Base-by-base conservation (phyloP, 768 basidiomycete genomes). In the Glaciozyma martinii region DNA sequence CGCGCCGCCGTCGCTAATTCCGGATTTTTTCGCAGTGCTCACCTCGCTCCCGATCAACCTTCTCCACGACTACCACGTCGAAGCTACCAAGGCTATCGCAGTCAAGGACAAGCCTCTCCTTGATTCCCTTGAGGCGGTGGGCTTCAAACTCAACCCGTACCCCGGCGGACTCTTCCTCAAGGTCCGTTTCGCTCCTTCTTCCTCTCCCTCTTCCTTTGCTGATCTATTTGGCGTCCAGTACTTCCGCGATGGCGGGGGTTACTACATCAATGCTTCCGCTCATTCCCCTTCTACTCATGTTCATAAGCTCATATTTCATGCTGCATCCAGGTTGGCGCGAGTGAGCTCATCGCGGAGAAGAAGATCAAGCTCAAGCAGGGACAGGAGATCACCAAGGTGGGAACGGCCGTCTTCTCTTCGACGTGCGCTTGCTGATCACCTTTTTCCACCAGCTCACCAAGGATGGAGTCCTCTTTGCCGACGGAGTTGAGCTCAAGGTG, bases 281-380 rank as follows among this genome's bases (percentile, higher is more conserved):
- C 6, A 8, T 18, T 12, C 18, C 32, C 9, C 50, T 23, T 25
- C 50, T 23, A 23, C 42, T 43, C 50, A 27, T 19, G 25, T 4
- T 29, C 7, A 29, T 18, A 23, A 27, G 50, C 23, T 29, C n/a
- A 29, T 7, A 10, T 54, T n/a, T n/a, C n/a, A n/a, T n/a, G n/a
- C n/a, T n/a, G n/a, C n/a, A n/a, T n/a, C n/a, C n/a, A n/a, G n/a
- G n/a, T 60, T n/a, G 59, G 59, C 4, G 59, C 59, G 21, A 52
- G 49, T 5, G 37, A 52, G 46, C 32, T 60, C n/a, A 56, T 42
- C 32, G 54, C 54, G 53, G 83, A 86, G 71, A 84, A 85, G 8
- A 82, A 84, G 72, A 84, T 87, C 78, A 86, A 85, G 74, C 75
- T 87, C 62, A 87, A 86, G 77, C 84, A 81, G 75, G 83, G 84